Evolutionary conservation across 192 early-diverging fungal genomes (phyloP).

Genomic region (Podila epicladia): DNA sequence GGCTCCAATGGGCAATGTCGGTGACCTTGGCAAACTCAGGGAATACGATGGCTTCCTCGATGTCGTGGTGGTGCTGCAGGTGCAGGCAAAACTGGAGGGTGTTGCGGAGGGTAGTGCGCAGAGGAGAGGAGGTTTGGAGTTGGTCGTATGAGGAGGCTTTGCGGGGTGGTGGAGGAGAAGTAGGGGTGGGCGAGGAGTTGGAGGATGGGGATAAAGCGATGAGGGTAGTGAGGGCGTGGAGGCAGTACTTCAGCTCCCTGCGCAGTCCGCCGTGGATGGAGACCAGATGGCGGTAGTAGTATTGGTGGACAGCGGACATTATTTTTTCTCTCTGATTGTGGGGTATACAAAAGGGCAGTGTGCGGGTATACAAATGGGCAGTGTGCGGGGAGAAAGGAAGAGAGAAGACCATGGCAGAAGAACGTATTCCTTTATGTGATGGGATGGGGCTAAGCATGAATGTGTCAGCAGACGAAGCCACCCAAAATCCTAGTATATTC

Average conservation of each 20-base stretch:
- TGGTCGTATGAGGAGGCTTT: neutral
- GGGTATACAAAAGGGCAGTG: neutral
- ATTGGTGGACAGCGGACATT: neutral
- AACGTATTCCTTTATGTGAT: no score
- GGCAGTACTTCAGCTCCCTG: neutral
- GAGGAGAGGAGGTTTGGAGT: neutral
- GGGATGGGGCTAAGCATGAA: no score
- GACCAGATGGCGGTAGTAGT: neutral
- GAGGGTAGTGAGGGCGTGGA: neutral
- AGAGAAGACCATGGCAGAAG: neutral
- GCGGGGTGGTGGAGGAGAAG: neutral
- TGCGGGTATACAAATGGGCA: neutral
- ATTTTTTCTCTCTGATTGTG: neutral
- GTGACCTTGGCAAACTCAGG: slow-evolving; percentile 7
- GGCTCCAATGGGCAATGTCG: slow-evolving; percentile 1
- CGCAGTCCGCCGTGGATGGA: neutral
- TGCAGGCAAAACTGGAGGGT: neutral
- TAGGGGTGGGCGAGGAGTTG: neutral
- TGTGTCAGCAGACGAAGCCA: neutral
- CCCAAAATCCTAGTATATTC: neutral
- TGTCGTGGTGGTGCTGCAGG: neutral
- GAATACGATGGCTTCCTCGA: neutral
- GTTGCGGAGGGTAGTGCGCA: neutral
- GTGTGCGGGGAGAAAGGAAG: neutral
- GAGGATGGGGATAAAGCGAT: neutral